These are phyloP conservation scores for Mortierella claussenii DNA, from an alignment of 192 early-diverging fungal species.

Conservation along the genomic window DNA sequence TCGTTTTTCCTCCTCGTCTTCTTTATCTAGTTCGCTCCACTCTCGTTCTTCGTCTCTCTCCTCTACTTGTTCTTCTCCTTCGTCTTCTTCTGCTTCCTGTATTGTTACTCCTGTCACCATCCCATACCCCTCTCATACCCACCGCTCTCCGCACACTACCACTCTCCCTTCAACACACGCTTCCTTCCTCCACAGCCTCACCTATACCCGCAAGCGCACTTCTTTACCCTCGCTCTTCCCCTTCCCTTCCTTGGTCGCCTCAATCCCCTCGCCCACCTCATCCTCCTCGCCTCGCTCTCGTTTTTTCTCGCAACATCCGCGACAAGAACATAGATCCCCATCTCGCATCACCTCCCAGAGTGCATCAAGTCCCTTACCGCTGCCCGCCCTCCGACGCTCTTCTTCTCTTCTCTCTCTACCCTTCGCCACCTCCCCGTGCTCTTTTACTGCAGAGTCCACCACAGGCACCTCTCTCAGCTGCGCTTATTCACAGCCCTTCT, in stretches of 20 bases:
- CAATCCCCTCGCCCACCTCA: background rate
- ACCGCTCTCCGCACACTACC: background rate
- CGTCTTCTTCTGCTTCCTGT: background rate
- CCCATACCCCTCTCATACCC: background rate
- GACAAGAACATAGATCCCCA: too few relatives aligned
- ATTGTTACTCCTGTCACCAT: too few relatives aligned
- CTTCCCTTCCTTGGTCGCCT: constrained; percentile 3
- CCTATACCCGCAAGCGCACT: background rate
- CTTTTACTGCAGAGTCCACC: constrained; percentile 7
- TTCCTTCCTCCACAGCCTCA: too few relatives aligned
- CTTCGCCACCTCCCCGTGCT: background rate
- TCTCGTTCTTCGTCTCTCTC: background rate
- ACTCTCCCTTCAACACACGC: too few relatives aligned
- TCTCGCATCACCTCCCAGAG: too few relatives aligned
- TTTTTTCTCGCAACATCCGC: too few relatives aligned
- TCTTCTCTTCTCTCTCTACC: constrained; percentile 28
- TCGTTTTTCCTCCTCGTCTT: background rate
- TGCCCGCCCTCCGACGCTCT: too few relatives aligned
- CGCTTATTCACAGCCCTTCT: constrained; percentile 33
- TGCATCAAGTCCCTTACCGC: too few relatives aligned
- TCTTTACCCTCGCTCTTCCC: background rate
- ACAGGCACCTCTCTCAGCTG: constrained; percentile 32
- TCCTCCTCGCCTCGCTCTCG: background rate
- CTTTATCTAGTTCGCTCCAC: background rate
- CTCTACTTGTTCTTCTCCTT: constrained; percentile 6